Evolutionary conservation across 2,329 filamentous ascomycete species (phyloP).

Genomic region (Berkeleyomyces rouxiae): DNA sequence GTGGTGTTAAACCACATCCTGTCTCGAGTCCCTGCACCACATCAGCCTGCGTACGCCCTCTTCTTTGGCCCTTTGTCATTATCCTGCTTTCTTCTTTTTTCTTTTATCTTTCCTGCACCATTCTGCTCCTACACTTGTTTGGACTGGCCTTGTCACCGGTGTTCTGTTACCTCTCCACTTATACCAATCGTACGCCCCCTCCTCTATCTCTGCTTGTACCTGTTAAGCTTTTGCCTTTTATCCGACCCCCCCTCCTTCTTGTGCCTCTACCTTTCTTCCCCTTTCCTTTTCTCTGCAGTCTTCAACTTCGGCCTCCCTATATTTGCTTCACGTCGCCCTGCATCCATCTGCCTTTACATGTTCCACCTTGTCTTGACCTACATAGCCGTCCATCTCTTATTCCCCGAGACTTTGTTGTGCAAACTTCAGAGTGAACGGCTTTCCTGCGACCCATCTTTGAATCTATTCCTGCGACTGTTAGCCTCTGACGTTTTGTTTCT

Average conservation of each 20-base stretch:
- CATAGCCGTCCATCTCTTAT: not conserved
- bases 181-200: not conserved
- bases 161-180: slow-evolving; percentile 1
- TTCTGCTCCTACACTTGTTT: not conserved
- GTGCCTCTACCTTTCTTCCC: not conserved
- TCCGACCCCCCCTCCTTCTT: not conserved
- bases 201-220: not conserved
- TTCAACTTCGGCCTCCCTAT: not conserved
- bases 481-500: not conserved
- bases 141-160: not conserved
- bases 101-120: not conserved
- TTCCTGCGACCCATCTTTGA: not conserved
- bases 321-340: not conserved
- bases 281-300: not conserved
- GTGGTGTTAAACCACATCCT: too few relatives aligned
- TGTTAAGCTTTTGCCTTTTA: not conserved
- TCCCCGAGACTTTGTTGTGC: not conserved
- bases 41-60: not conserved
- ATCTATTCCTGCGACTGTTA: not conserved
- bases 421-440: not conserved
- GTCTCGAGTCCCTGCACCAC: too few relatives aligned
- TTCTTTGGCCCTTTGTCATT: not conserved
- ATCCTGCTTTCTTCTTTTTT: slow-evolving; percentile 2
- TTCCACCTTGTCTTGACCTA: not conserved
- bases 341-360: not conserved